These are phyloP conservation scores for Scopulariopsis brevicaulis DNA, from an alignment of 2,329 filamentous ascomycete genomes.

Conservation along the genomic window DNA sequence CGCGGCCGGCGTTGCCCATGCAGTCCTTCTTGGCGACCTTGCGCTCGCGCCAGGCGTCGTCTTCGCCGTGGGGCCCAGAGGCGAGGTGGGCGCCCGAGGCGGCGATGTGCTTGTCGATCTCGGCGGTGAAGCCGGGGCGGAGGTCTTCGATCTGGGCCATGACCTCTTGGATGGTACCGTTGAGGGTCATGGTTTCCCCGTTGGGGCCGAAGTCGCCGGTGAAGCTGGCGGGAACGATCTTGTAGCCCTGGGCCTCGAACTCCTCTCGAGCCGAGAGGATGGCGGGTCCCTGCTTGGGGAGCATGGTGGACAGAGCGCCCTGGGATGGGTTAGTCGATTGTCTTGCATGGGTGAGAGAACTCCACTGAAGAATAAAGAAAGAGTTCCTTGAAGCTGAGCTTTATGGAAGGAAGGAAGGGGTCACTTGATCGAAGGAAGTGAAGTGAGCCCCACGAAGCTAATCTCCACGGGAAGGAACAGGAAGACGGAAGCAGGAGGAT, in stretches of 20 bases:
- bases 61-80: neutral
- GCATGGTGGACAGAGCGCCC: neutral
- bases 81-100: neutral
- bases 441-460: neutral
- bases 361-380: too few species aligned
- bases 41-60: neutral
- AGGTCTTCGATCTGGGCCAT: neutral
- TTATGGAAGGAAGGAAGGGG: too few species aligned
- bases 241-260: neutral
- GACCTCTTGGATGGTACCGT: constrained; percentile 1
- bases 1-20: neutral
- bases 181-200: neutral
- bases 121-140: neutral
- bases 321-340: neutral
- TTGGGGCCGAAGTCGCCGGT: neutral
- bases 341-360: neutral
- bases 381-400: too few species aligned
- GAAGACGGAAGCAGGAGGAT: neutral
- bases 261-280: neutral
- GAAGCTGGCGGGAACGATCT: neutral
- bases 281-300: neutral
- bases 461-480: neutral
- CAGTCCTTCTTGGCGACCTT: neutral
- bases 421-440: neutral
- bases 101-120: neutral